Conservation (phyloP, 1,139 yeast species). For the Magnusiomyces ingens region DNA sequence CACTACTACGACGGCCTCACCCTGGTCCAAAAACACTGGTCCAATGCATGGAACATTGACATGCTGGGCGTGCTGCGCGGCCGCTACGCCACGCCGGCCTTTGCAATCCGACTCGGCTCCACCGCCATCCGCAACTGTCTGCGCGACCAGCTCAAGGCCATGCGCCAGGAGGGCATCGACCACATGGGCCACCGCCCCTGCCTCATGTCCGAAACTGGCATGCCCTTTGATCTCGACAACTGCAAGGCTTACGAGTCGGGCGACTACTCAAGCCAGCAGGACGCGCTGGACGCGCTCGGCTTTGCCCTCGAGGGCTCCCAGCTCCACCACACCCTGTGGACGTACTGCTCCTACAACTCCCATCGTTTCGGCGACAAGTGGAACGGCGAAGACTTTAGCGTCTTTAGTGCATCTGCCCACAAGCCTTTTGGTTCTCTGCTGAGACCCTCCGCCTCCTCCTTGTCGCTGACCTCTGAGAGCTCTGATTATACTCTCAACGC, state of each 20-base stretch:
- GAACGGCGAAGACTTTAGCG: conserved; percentile 85
- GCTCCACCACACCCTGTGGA: conserved; percentile 73
- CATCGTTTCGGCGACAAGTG: conserved; percentile 80
- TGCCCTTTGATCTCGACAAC: conserved; percentile 87
- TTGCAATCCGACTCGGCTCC: conserved; percentile 75
- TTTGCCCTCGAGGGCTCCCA: conserved; percentile 66
- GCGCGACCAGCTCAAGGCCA: conserved; percentile 54
- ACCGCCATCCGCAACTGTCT: conserved; percentile 64
- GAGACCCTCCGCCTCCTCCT: not conserved
- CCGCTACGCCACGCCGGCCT: conserved; percentile 58
- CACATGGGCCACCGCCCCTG: conserved; percentile 57
- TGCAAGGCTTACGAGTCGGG: conserved; percentile 57
- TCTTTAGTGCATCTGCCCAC: conserved; percentile 47
- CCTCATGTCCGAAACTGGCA: conserved; percentile 81
- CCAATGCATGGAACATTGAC: conserved; percentile 58
- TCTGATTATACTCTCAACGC: not conserved
- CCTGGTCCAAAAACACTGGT: conserved; percentile 75
- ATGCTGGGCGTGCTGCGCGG: conserved; percentile 77
- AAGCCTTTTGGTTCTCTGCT: not conserved
- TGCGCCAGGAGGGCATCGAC: conserved; percentile 52
- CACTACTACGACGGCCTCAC: conserved; percentile 91
- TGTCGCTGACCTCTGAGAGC: not conserved
- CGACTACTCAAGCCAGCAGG: conserved; percentile 59
- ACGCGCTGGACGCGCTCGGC: conserved; percentile 71
- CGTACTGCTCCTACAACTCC: conserved; percentile 59